A percentile compares a stretch with the other conserved stretches of the same genome.
phyloP scores from a whole-genome alignment of 345 rosid genomes.

The Gossypium mustelinum region DNA sequence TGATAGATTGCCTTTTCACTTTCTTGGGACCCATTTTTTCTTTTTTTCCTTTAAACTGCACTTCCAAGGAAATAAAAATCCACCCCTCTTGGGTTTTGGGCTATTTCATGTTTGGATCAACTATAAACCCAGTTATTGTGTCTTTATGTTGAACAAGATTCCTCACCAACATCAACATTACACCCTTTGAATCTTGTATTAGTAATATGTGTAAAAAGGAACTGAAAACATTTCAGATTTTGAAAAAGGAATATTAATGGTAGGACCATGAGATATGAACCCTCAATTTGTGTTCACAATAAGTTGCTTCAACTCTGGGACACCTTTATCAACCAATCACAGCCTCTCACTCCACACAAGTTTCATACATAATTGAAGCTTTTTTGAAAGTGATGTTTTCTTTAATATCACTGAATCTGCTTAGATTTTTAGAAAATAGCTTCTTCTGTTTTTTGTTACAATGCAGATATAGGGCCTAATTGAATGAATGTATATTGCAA shows the following conservation, averaged over 20 bases:
- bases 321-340: too few relatives aligned
- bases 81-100: conserved; percentile 19
- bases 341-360: neutral
- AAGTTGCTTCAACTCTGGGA: too few relatives aligned
- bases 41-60: conserved; percentile 11
- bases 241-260: too few relatives aligned
- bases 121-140: conserved; percentile 15
- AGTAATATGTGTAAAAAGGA: too few relatives aligned
- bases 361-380: conserved; percentile 1
- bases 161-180: conserved; percentile 12
- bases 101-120: conserved; percentile 18
- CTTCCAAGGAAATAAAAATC: conserved; percentile 17
- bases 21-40: conserved; percentile 39
- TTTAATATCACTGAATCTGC: neutral
- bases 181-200: too few relatives aligned
- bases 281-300: too few relatives aligned
- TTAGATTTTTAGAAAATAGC: too few relatives aligned
- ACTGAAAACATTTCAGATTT: too few relatives aligned
- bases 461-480: too few relatives aligned
- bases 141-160: conserved; percentile 26
- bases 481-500: too few relatives aligned
- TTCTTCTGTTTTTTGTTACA: too few relatives aligned
- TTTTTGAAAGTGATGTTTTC: conserved; percentile 1
- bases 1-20: conserved; percentile 43
- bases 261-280: too few relatives aligned